Conservation (phyloP, 2,329 filamentous ascomycete species). For the Pyrenochaeta sp. region DNA sequence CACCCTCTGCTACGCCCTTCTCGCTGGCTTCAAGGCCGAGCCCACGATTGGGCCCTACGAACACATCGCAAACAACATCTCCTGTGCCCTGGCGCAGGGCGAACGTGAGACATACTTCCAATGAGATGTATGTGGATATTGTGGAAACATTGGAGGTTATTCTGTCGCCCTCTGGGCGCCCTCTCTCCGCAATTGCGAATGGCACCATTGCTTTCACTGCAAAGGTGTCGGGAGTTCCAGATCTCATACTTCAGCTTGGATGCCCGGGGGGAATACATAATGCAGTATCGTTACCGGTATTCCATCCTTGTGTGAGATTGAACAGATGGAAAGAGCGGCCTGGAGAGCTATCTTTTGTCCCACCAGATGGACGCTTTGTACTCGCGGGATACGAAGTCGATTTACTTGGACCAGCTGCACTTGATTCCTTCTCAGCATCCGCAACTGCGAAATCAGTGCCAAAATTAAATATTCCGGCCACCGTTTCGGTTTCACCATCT, state of each 20-base stretch:
- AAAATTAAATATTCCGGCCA: slow-evolving; percentile 80
- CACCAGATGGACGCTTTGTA: slow-evolving; percentile 92
- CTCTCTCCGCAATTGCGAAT: slow-evolving; percentile 84
- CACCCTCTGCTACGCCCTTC: slow-evolving; percentile 36
- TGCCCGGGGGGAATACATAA: slow-evolving; percentile 74
- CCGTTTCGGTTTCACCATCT: slow-evolving; percentile 80
- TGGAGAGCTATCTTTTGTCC: slow-evolving; percentile 93
- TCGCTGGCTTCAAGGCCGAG: slow-evolving; percentile 35
- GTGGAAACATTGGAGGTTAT: slow-evolving; percentile 89
- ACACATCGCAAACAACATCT: slow-evolving; percentile 48
- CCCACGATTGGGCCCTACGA: slow-evolving; percentile 31
- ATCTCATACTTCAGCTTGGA: slow-evolving; percentile 81
- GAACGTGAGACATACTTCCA: slow-evolving; percentile 94
- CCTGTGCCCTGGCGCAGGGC: slow-evolving; percentile 86
- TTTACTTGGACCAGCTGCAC: slow-evolving; percentile 73
- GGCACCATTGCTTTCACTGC: slow-evolving; percentile 94
- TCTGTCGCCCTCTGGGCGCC: slow-evolving; percentile 86
- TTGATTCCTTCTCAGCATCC: slow-evolving; percentile 40
- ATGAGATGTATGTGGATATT: slow-evolving; percentile 96
- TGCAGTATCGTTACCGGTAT: slow-evolving; percentile 87
- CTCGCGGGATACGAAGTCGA: slow-evolving; percentile 95
- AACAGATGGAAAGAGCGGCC: slow-evolving; percentile 88
- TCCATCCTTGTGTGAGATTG: slow-evolving; percentile 92
- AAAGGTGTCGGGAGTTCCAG: slow-evolving; percentile 93
- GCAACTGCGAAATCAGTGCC: slow-evolving; percentile 38